Evolutionary conservation across 352 stramenopile species (phyloP), one percentile per base, ranked within the genome.

Genomic region (Phytophthora ohioensis): DNA sequence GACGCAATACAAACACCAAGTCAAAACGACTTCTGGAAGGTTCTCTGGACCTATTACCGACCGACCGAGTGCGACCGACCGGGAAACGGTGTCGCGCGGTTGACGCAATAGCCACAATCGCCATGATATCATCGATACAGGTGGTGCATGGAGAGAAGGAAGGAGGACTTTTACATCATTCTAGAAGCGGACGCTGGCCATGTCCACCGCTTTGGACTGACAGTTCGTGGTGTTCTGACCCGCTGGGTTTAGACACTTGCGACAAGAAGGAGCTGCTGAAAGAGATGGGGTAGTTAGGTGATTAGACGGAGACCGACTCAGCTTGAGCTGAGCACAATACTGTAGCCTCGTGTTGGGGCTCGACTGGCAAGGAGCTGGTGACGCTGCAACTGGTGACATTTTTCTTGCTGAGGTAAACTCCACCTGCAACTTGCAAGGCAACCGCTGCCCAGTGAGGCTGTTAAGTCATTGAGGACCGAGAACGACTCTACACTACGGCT

Each of bases 11-110:
- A 74, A 78, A 74, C 31, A 36, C 1, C 54, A 56, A 75, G 65
- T 63, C n/a, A 53, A 68, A 55, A 7, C 35, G 43, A 63, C 55
- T 75, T 78, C 70, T 67, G 48, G 65, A 78, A 75, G 56, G 51
- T 78, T 78, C 70, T 59, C 31, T 70, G 46, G 51, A 55, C 32
- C 46, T 46, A 60, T 30, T 55, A 4, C 30, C 62, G 53, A 69
- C 62, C 62, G 53, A 69, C 62, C 62, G 27, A 31, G 8, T 4
- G 32, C 60, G 60, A 67, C 60, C 56, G 57, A 71, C 57, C 49
- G 56, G 41, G 47, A 66, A 66, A 66, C 39, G 56, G n/a, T 60
- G 54, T 71, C 35, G 11, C 13, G 9, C 27, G n/a, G 12, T 41
- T 39, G 38, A 39, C 21, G 21, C 21, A 27, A 27, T 53, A 53